Percentiles rank a stretch among this genome's conserved stretches.
Conservation (phyloP, 1,284 basidiomycete genomes). For the Melampsora occidentalis region DNA sequence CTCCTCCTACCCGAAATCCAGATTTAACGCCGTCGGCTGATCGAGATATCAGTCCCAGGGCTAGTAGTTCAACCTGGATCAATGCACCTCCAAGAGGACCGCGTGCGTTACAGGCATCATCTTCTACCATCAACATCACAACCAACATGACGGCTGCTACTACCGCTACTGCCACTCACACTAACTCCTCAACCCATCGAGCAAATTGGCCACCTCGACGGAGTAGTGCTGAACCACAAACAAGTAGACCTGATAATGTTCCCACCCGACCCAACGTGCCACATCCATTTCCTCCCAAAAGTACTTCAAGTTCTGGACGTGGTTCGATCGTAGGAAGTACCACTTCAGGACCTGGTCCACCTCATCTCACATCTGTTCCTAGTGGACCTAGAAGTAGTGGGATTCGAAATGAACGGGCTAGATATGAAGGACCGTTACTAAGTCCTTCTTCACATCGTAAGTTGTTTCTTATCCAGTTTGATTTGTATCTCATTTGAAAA, state of each 20-base stretch:
- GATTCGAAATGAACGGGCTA: slow-evolving; percentile 11
- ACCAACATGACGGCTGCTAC: background rate
- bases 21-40: background rate
- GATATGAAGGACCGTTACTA: slow-evolving; percentile 18
- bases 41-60: background rate
- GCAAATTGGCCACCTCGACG: slow-evolving; percentile 21
- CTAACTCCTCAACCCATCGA: background rate
- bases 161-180: background rate
- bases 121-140: background rate
- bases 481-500: background rate
- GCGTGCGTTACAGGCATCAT: background rate
- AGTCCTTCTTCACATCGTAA: slow-evolving; percentile 8
- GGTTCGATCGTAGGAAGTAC: slow-evolving; percentile 14
- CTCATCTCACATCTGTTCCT: slow-evolving; percentile 16
- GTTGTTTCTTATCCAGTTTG: background rate
- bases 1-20: background rate
- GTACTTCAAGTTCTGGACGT: background rate
- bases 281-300: slow-evolving; percentile 12
- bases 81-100: slow-evolving; percentile 3
- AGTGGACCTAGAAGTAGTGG: background rate
- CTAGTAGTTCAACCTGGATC: background rate
- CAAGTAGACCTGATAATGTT: background rate
- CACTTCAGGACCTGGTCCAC: slow-evolving; percentile 35
- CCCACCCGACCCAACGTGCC: background rate
- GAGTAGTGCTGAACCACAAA: background rate